Conservation (phyloP, 306 rosid genomes). For the Fragaria iinumae region DNA sequence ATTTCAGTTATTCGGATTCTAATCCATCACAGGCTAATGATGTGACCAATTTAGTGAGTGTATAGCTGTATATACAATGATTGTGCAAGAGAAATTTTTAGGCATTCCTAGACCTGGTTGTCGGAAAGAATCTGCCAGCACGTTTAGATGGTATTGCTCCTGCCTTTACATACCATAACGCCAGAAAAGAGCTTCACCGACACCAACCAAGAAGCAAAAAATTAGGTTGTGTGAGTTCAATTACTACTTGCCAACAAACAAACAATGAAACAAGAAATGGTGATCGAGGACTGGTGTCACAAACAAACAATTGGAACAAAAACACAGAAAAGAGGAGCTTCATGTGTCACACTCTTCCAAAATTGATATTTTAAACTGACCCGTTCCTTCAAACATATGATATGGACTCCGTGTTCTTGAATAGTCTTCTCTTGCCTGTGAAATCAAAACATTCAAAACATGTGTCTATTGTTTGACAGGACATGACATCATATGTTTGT, state of each 20-base stretch:
- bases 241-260: too few species aligned
- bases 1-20: neutral
- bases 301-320: neutral
- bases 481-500: too few species aligned
- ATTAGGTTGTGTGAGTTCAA: too few species aligned
- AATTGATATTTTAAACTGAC: neutral
- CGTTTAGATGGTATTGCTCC: neutral
- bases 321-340: neutral
- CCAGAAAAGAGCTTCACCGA: neutral
- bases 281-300: too few species aligned
- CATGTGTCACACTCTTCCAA: neutral
- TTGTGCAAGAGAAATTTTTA: neutral
- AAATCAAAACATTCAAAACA: neutral
- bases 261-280: too few species aligned
- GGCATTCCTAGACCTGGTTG: neutral
- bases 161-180: neutral
- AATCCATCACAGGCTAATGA: neutral
- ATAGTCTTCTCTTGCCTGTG: neutral
- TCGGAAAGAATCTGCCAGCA: neutral
- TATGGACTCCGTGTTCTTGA: neutral
- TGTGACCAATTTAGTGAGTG: neutral
- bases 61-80: neutral
- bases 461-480: neutral
- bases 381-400: neutral
- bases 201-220: neutral